phyloP scores from a whole-genome alignment of 352 stramenopile genomes.

The Globisporangium spinosum region DNA sequence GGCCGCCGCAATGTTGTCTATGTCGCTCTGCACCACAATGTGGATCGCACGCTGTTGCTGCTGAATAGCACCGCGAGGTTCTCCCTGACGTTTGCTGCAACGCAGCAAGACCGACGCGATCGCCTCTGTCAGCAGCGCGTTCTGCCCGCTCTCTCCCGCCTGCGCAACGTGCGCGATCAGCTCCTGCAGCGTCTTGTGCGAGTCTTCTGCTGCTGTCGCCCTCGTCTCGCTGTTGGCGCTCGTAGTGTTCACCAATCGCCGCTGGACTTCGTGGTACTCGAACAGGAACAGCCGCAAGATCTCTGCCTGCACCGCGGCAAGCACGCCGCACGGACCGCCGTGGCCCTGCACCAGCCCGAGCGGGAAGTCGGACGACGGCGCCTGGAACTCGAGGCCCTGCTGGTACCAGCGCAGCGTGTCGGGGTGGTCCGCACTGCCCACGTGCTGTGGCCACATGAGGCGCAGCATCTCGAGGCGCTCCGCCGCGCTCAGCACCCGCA shows the following conservation, averaged over 20 bases:
- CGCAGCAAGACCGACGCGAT: conserved; percentile 34
- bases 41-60: conserved; percentile 15
- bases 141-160: conserved; percentile 5
- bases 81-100: conserved; percentile 15
- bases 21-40: conserved; percentile 22
- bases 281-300: conserved; percentile 61
- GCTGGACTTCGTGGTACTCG: conserved; percentile 16
- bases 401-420: conserved; percentile 52
- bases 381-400: conserved; percentile 53
- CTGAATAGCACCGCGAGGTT: background rate
- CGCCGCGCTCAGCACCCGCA: background rate
- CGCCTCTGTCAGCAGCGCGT: conserved; percentile 17
- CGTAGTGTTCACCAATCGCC: background rate
- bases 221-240: background rate
- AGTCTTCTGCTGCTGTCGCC: background rate
- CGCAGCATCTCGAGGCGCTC: conserved; percentile 15
- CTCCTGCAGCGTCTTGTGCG: conserved; percentile 10
- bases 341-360: conserved; percentile 72
- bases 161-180: conserved; percentile 6
- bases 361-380: conserved; percentile 28
- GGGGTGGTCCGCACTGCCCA: conserved; percentile 1
- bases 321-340: conserved; percentile 76
- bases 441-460: conserved; percentile 43
- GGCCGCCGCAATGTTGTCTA: background rate
- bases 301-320: conserved; percentile 76